Evolutionary conservation across 495 filamentous ascomycete genomes (phyloP), one percentile per base, ranked within the genome.

Genomic region (Trichocladium uniseriatum): DNA sequence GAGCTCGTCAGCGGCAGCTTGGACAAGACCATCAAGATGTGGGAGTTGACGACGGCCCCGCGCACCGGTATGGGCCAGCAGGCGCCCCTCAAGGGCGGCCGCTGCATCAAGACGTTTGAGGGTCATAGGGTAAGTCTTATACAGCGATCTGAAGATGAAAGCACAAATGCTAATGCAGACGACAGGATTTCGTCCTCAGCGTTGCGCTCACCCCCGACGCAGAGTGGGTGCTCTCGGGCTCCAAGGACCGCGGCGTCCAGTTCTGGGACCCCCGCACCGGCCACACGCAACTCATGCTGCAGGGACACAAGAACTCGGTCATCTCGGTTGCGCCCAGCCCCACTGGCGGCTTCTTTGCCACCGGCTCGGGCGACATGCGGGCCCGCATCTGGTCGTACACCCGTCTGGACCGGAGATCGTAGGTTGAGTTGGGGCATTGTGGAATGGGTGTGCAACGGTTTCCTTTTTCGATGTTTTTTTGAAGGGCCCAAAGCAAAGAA

Each of bases 11-110:
- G 84, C 60, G 88, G 88, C 48, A 89, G 84, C 77, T 71, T 94
- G 54, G 88, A 94, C 65, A 91, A 90, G 76, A 92, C 88, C 3
- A 94, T 94, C 72, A 94, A 94, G 75, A 86, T 92, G 76, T 94
- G 88, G 88, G 88, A 94, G 67, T 74, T 94, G 35, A 78, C 75
- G 22, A 77, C 83, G 24, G 79, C 86, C 40, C 76, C 85, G 49
- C 79, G 79, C 40, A n/a, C n/a, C n/a, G n/a, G n/a, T n/a, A 73
- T 81, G 45, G 29, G 37, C 28, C 54, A 55, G 48, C 78, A 78
- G 59, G 73, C 73, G 38, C 77, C 77, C 39, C 70, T 79, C 34
- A 87, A 86, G 74, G 80, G 83, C 41, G 86, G 88, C 45, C 79
- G 87, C 59, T 91, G 89, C 64, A 76, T 88, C 49, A 86, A 86